These are phyloP conservation scores for Serendipita vermifera DNA, from an alignment of 768 basidiomycete genomes.

Conservation along the genomic window DNA sequence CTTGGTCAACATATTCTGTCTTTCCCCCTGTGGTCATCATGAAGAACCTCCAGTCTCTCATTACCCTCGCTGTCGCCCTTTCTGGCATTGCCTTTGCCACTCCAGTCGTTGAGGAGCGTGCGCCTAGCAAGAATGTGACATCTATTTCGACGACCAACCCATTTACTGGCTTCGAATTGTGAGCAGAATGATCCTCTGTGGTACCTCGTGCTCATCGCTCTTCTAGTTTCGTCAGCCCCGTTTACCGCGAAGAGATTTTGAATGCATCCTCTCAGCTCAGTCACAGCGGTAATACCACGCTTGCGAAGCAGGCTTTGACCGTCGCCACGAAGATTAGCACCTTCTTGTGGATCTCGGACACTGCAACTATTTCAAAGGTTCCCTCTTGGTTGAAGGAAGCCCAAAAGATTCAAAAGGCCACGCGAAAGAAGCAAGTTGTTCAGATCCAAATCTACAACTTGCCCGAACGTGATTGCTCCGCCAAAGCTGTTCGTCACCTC, in stretches of 20 bases:
- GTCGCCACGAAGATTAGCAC: background rate
- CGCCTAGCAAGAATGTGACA: background rate
- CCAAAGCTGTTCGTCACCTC: constrained; percentile 22
- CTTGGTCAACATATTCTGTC: background rate
- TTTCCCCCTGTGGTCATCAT: background rate
- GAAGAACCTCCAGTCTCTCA: background rate
- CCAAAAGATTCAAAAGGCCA: background rate
- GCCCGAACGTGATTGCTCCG: constrained; percentile 26
- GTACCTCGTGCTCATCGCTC: background rate
- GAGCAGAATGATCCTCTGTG: background rate
- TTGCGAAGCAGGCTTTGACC: background rate
- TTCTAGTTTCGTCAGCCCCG: background rate
- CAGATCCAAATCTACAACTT: constrained; percentile 39
- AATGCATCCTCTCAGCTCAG: background rate
- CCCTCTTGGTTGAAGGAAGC: background rate
- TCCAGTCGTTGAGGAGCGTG: background rate
- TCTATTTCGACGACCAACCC: background rate
- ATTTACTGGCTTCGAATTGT: background rate
- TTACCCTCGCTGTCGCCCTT: background rate
- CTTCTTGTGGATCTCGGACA: background rate
- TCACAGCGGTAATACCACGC: background rate
- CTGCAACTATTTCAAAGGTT: background rate
- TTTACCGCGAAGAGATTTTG: background rate
- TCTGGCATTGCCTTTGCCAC: background rate
- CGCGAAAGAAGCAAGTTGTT: constrained; percentile 20